A percentile compares a stretch with the other conserved stretches of the same genome.
Conservation (phyloP, 202 grass and related monocot species). For the Setaria italica region DNA sequence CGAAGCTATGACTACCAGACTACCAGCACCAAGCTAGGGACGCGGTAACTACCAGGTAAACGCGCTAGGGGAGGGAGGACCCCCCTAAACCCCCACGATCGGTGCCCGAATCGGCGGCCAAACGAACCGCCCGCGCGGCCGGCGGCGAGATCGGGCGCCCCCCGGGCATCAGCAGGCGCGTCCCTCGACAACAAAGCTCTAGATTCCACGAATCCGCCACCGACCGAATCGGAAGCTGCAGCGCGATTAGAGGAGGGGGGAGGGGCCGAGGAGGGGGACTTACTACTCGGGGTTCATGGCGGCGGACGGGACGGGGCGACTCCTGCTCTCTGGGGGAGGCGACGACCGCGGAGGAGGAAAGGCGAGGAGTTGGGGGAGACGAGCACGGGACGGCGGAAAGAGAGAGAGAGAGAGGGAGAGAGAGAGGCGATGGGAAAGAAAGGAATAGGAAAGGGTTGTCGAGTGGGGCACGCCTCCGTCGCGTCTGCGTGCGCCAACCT, state of each 20-base stretch:
- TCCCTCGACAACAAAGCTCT: not conserved
- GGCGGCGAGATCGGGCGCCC: slow-evolving; percentile 35
- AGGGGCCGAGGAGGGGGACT: not conserved
- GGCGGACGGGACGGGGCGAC: not conserved
- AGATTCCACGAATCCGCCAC: not conserved
- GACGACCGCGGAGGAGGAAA: slow-evolving; percentile 21
- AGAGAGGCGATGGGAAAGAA: not conserved
- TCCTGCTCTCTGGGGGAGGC: slow-evolving; percentile 25
- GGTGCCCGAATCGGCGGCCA: slow-evolving; percentile 9
- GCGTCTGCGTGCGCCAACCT: slow-evolving; percentile 27
- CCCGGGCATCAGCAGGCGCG: not conserved
- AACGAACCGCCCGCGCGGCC: not conserved
- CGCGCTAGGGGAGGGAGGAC: not conserved
- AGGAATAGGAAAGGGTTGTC: slow-evolving; percentile 42
- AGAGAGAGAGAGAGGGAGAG: not conserved
- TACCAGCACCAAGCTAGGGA: slow-evolving; percentile 1
- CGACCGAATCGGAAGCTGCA: not conserved
- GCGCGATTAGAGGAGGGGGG: not conserved
- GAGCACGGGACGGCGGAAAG: not conserved
- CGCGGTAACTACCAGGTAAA: not conserved
- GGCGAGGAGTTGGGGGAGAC: slow-evolving; percentile 3
- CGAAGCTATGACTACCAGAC: not conserved
- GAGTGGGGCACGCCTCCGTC: slow-evolving; percentile 52
- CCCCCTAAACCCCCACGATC: slow-evolving; percentile 16
- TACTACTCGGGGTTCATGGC: slow-evolving; percentile 70